Evolutionary conservation across 169 alveolate species (phyloP).

Genomic region (Prorocentrum cordatum): DNA sequence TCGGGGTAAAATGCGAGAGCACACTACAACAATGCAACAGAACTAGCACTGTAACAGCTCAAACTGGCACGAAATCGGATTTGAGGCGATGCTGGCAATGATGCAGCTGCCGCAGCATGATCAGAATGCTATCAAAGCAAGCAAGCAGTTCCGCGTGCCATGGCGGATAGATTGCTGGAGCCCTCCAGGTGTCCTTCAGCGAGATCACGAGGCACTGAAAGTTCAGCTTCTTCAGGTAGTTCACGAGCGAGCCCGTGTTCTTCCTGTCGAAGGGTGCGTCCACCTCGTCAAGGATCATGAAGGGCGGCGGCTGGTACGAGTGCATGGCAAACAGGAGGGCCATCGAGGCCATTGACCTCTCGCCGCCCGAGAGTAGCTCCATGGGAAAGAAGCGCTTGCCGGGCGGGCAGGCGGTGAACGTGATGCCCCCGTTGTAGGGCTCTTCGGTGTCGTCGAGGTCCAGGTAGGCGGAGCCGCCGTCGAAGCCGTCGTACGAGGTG

Average conservation of each 20-base stretch:
- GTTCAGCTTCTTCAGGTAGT: constrained; percentile 16
- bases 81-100: too few species aligned
- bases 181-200: constrained; percentile 19
- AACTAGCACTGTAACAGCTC: too few species aligned
- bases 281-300: constrained; percentile 57
- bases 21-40: too few species aligned
- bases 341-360: constrained; percentile 63
- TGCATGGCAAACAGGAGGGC: constrained; percentile 51
- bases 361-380: constrained; percentile 46
- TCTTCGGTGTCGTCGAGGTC: constrained; percentile 64
- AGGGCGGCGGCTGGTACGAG: constrained; percentile 59
- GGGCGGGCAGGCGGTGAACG: constrained; percentile 65
- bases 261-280: constrained; percentile 27
- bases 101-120: too few species aligned
- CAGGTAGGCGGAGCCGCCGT: constrained; percentile 48
- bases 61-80: too few species aligned
- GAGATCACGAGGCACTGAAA: constrained; percentile 60
- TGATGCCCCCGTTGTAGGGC: constrained; percentile 56
- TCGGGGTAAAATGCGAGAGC: too few species aligned
- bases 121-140: too few species aligned
- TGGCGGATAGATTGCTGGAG: too few species aligned
- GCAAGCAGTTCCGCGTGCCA: too few species aligned
- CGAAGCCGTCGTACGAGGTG: constrained; percentile 58
- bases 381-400: constrained; percentile 62
- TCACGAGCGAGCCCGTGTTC: constrained; percentile 39